These are phyloP conservation scores for Chionographis japonica DNA, from an alignment of 106 monocot genomes.

Conservation along the genomic window DNA sequence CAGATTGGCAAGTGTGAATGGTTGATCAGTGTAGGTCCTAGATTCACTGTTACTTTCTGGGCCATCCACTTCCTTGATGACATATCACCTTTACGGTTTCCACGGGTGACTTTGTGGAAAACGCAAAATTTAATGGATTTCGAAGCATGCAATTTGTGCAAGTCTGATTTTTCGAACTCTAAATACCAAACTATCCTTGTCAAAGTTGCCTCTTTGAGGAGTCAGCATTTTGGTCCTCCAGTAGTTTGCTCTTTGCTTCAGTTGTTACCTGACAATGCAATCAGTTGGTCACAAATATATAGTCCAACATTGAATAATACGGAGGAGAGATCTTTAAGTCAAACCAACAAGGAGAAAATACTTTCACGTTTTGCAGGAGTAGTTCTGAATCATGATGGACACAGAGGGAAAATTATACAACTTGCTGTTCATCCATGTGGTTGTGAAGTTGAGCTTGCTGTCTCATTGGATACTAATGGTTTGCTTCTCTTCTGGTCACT, in stretches of 20 bases:
- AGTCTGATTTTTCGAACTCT: conserved; percentile 10
- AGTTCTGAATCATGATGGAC: conserved; percentile 55
- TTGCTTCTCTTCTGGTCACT: conserved; percentile 83
- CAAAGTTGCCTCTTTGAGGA: conserved; percentile 58
- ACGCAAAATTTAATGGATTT: conserved; percentile 36
- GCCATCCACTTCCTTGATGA: conserved; percentile 90
- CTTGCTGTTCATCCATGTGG: conserved; percentile 60
- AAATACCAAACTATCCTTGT: conserved; percentile 35
- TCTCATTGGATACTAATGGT: conserved; percentile 74
- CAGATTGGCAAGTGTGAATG: conserved; percentile 73
- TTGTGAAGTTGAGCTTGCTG: conserved; percentile 58
- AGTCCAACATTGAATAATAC: conserved; percentile 14
- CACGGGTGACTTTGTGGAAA: conserved; percentile 81
- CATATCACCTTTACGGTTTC: conserved; percentile 62
- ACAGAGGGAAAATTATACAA: conserved; percentile 57
- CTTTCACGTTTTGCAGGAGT: conserved; percentile 28
- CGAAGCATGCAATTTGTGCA: conserved; percentile 1
- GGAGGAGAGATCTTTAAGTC: conserved; percentile 11
- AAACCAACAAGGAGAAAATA: conserved; percentile 26
- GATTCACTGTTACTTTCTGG: conserved; percentile 54
- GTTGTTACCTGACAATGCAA: conserved; percentile 50
- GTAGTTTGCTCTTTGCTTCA: conserved; percentile 68
- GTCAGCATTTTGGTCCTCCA: conserved; percentile 50
- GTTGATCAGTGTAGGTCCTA: conserved; percentile 72
- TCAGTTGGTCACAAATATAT: conserved; percentile 53